A percentile compares a stretch with the other conserved stretches of the same genome.
Evolutionary conservation across 31 red algal genomes (phyloP).

Genomic region (Asparagopsis taxiformis): DNA sequence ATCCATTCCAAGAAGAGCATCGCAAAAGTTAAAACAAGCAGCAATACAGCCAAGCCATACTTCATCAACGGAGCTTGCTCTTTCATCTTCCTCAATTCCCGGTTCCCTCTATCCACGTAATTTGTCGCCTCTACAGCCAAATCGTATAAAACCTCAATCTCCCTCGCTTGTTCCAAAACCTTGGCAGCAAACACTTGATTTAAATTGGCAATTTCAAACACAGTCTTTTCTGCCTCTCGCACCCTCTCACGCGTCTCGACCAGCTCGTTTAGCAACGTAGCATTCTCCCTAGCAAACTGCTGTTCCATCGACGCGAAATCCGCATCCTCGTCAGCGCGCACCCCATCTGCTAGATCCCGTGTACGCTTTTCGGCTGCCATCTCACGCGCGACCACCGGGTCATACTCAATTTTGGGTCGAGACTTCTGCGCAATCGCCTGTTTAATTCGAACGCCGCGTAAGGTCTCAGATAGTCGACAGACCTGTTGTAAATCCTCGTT

Average conservation of each 20-base stretch:
- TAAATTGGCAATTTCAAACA: constrained; percentile 60
- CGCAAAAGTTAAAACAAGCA: constrained; percentile 31
- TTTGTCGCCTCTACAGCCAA: constrained; percentile 43
- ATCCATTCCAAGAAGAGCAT: constrained; percentile 60
- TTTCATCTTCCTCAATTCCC: constrained; percentile 49
- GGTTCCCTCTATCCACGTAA: constrained; percentile 55
- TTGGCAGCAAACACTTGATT: constrained; percentile 71
- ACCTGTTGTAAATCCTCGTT: constrained; percentile 45
- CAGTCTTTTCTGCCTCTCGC: constrained; percentile 50
- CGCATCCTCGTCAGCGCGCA: constrained; percentile 13
- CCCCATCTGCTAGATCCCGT: too few species aligned
- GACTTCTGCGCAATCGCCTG: constrained; percentile 15
- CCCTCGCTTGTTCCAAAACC: constrained; percentile 66
- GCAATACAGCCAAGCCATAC: constrained; percentile 33
- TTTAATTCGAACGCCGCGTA: constrained; percentile 34
- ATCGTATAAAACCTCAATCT: constrained; percentile 71
- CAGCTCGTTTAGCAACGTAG: constrained; percentile 37
- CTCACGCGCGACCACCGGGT: constrained; percentile 13
- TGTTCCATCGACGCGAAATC: constrained; percentile 10
- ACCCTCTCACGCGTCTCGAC: constrained; percentile 62
- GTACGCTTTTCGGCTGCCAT: constrained; percentile 10
- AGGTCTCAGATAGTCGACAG: constrained; percentile 13
- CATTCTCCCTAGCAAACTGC: constrained; percentile 55
- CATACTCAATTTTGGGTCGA: constrained; percentile 18
- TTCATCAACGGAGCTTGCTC: constrained; percentile 38